phyloP scores from a whole-genome alignment of 768 basidiomycete species.

The Suillus placidus region DNA sequence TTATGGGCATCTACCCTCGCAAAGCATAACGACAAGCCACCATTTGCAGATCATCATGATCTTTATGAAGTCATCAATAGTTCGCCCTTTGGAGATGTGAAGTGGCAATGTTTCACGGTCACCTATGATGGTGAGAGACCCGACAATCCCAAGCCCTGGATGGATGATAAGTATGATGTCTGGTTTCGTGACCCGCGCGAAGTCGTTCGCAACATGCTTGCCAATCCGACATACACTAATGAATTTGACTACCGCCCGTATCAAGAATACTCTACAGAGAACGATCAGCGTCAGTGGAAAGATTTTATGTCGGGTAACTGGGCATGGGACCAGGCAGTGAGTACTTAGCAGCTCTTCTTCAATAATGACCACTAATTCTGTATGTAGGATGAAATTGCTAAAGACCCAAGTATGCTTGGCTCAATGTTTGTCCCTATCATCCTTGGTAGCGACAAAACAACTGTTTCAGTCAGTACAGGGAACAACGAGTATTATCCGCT shows the following conservation, averaged over 20 bases:
- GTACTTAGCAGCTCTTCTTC: too few species aligned
- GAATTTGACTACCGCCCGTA: slow-evolving; percentile 25
- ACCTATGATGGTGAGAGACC: slow-evolving; percentile 22
- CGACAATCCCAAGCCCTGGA: slow-evolving; percentile 29
- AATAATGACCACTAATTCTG: too few species aligned
- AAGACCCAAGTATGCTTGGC: too few species aligned
- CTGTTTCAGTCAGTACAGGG: slow-evolving; percentile 15
- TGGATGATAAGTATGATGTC: slow-evolving; percentile 27
- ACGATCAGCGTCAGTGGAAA: slow-evolving; percentile 11
- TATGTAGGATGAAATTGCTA: too few species aligned
- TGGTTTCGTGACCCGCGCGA: slow-evolving; percentile 27
- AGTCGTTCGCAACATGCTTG: slow-evolving; percentile 22
- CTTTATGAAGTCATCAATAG: slow-evolving; percentile 30
- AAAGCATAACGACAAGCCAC: too few species aligned
- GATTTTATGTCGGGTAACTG: slow-evolving; percentile 34
- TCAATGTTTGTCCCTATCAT: too few species aligned
- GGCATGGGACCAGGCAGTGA: slow-evolving; percentile 36
- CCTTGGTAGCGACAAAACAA: slow-evolving; percentile 20
- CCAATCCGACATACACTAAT: slow-evolving; percentile 24
- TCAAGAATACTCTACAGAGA: slow-evolving; percentile 16
- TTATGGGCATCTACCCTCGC: too few species aligned
- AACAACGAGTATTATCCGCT: slow-evolving; percentile 16
- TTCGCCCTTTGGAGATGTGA: slow-evolving; percentile 27
- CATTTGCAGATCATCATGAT: slow-evolving; percentile 25
- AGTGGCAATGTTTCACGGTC: slow-evolving; percentile 31